Evolutionary conservation across 139 green algal species (phyloP).

Genomic region (Coelastrella sp.): DNA sequence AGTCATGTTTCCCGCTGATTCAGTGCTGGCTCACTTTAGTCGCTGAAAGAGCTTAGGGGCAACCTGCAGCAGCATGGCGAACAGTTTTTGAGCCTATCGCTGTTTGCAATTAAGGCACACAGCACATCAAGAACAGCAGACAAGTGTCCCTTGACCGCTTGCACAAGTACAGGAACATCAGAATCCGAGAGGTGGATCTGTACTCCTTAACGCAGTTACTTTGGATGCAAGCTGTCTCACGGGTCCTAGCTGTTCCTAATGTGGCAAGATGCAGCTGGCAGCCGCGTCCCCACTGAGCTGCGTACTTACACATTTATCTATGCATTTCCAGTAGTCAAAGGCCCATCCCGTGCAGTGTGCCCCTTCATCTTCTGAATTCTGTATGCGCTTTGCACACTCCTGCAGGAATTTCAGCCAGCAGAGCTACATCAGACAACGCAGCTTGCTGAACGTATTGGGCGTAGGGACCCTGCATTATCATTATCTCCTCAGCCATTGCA

Average conservation of each 20-base stretch:
- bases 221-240: no score
- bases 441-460: no score
- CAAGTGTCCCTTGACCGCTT: no score
- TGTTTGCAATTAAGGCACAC: background rate
- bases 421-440: background rate
- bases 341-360: slow-evolving; percentile 85
- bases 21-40: slow-evolving; percentile 9
- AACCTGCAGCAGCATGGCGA: background rate
- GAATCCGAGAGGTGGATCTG: no score
- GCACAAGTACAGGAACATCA: no score
- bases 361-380: slow-evolving; percentile 69
- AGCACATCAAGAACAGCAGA: no score
- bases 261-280: background rate
- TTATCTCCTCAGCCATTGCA: no score
- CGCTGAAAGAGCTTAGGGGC: slow-evolving; percentile 23
- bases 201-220: no score
- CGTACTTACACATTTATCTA: slow-evolving; percentile 77
- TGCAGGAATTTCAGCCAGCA: slow-evolving; percentile 38
- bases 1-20: no score
- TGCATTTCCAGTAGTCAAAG: slow-evolving; percentile 85
- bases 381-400: slow-evolving; percentile 78
- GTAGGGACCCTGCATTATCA: no score
- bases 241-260: no score
- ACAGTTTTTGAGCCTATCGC: background rate
- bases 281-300: no score